Conservation (phyloP, 306 rosid species). For the Quercus wislizeni region DNA sequence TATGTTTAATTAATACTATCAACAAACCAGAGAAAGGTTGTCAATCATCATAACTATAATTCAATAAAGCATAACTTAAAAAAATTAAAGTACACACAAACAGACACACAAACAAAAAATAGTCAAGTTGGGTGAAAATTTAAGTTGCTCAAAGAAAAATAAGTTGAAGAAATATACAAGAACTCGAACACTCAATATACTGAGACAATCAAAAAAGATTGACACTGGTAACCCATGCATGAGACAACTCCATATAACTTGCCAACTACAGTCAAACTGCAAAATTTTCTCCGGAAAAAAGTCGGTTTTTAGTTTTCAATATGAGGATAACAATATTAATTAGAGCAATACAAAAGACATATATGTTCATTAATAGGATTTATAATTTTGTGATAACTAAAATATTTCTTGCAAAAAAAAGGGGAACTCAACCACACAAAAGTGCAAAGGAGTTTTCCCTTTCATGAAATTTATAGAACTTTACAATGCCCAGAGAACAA, state of each 20-base stretch:
- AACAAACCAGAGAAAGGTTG: not conserved
- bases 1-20: too few species aligned
- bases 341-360: not conserved
- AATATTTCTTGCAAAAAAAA: not conserved
- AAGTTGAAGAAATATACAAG: not conserved
- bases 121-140: too few species aligned
- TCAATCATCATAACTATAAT: not conserved
- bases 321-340: not conserved
- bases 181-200: not conserved
- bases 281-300: conserved; percentile 23
- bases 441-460: not conserved
- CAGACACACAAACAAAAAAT: too few species aligned
- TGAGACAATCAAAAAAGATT: too few species aligned
- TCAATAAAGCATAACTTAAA: not conserved
- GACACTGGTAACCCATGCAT: conserved; percentile 70
- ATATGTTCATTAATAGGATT: not conserved
- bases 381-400: not conserved
- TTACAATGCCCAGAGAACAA: not conserved
- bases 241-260: conserved; percentile 66
- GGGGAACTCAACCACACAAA: not conserved
- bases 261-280: conserved; percentile 76
- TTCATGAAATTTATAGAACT: not conserved
- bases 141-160: too few species aligned
- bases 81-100: too few species aligned
- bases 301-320: conserved; percentile 6